Base-by-base conservation (phyloP, 2,329 filamentous ascomycete genomes). In the Fusarium drepaniforme region DNA sequence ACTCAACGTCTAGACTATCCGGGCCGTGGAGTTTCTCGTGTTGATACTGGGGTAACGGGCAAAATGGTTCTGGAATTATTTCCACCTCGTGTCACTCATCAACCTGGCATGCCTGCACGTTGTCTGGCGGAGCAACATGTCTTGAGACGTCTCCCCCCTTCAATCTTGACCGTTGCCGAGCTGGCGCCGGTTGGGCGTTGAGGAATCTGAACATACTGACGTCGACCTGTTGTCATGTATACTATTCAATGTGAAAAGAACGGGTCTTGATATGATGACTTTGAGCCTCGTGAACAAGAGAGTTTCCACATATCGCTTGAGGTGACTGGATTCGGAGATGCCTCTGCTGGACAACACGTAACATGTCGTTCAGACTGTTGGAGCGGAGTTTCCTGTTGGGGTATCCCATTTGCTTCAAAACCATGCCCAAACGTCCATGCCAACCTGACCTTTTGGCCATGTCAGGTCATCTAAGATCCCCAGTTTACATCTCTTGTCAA, bases 21-120 rank as follows among this genome's bases (percentile, higher is more conserved):
- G 18, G 40, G 28, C 16, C 18, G 42, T 38, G 18, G 44, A 40
- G 46, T 66, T 63, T 30, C 16, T 21, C 16, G 40, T 61, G 28
- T 51, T 16, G 53, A 53, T 64, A 18, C 65, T 65, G 57, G 59
- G 65, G 73, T 66, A 72, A 76, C 67, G 18, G 44, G 33, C 38
- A 28, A 46, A 49, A 61, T 56, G 51, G 44, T 28, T 46, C 30
- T 51, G 40, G 40, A 35, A 38, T 61, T 38, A 51, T 66, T 61
- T 60, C 53, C 44, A 61, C 42, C 42, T 51, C 42, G 64, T 66
- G 51, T 38, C 28, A 61, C 25, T 66, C 42, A 51, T 46, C 40
- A 51, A 13, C 18, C 23, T 40, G 23, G 23, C 58, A 62, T 66
- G 64, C 58, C 21, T 67, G 49, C 23, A 49, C 16, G 46, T 57